phyloP scores from a whole-genome alignment of 2,329 filamentous ascomycete species.

The Sordariomycetes sp. region DNA sequence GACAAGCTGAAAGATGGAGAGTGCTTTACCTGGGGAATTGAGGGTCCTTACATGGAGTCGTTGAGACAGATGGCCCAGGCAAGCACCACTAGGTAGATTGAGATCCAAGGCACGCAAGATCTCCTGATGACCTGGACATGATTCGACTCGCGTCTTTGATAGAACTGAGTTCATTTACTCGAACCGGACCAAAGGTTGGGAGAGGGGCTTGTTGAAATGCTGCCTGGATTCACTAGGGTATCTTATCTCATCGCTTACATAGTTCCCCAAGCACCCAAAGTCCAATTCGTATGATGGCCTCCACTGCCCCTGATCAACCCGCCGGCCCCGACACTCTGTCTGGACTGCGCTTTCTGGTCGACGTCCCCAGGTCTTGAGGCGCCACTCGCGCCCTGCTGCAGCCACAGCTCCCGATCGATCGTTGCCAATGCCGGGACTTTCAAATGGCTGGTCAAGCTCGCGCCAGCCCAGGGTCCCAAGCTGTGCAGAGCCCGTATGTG shows the following conservation, averaged over 20 bases:
- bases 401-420: conserved; percentile 63
- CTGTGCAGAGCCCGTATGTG: conserved; percentile 57
- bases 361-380: conserved; percentile 52
- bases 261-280: conserved; percentile 53
- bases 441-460: conserved; percentile 59
- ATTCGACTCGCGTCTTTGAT: too few species aligned
- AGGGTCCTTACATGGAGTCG: background rate
- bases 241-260: conserved; percentile 16
- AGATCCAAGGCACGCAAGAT: too few species aligned
- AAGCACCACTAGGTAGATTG: background rate
- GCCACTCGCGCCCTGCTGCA: conserved; percentile 55
- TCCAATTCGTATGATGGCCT: conserved; percentile 43
- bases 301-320: conserved; percentile 29
- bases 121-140: too few species aligned
- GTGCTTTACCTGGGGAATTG: background rate
- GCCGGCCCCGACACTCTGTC: conserved; percentile 55
- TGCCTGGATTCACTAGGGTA: conserved; percentile 2
- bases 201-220: too few species aligned
- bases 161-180: too few species aligned
- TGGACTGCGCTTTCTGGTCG: conserved; percentile 46
- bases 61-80: background rate
- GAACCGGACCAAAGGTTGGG: too few species aligned
- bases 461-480: conserved; percentile 66
- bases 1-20: background rate
- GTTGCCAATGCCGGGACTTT: conserved; percentile 60